Base-by-base conservation (phyloP, 2,329 filamentous ascomycete genomes). In the Verticillium longisporum region DNA sequence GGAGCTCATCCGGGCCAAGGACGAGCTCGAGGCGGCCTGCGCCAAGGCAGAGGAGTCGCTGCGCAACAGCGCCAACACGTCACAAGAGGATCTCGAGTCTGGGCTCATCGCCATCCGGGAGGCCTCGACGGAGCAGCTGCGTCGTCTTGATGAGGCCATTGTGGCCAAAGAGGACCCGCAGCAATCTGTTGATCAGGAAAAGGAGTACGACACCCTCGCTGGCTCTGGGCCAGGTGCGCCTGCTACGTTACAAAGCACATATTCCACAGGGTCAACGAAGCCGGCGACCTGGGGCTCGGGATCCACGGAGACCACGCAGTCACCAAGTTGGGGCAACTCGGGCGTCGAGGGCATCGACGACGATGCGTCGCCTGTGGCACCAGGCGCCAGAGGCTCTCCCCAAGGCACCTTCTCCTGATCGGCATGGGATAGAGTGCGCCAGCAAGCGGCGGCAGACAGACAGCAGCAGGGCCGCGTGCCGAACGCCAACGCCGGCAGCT, bases 351-450 rank as follows among this genome's bases (percentile, higher is more conserved):
- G 45, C 15, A n/a, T 53, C 10, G 69, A 73, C 5, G 78, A 80
- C 41, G 77, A 80, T 60, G 77, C 75, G 41, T 81, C 80, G 1
- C 79, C 80, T 31, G 65, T 79, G 11, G 70, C 78, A 7, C 55
- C 71, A 15, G 67, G 75, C 7, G 61, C 69, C 13, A 69, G 66
- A 53, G 64, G 66, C 21, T 53, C 45, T 9, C 18, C 67, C 21
- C 53, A 33, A 70, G 57, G 34, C 59, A 10, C 60, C 38, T 38
- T 63, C 18, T 31, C 61, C 9, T 70, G 72, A 33, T 80, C 77
- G 4, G 63, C 78, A 3, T 82, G 79, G 79, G 78, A 80, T 33
- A 75, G 77, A 33, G 61, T 82, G 38, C 75, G 79, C 41, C 72
- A 76, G 56, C 72, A 78, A 62, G 61, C 71, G 55, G 62, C 61